A percentile compares a stretch with the other conserved stretches of the same genome.
These are phyloP conservation scores for Leptographium lundbergii DNA, from an alignment of 2,329 filamentous ascomycete species.

Conservation along the genomic window DNA sequence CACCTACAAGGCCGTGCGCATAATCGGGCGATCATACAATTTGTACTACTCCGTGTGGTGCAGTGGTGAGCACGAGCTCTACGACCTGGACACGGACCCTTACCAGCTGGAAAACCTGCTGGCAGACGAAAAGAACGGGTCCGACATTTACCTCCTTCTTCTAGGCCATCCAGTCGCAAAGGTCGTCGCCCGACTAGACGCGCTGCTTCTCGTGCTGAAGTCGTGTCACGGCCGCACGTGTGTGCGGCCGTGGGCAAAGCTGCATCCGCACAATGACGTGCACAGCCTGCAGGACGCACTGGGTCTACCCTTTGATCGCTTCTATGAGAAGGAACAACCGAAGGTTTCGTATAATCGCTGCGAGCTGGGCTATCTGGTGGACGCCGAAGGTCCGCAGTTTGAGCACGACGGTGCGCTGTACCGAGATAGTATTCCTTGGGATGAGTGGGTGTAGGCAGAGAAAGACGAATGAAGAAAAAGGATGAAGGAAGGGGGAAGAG, in stretches of 20 bases:
- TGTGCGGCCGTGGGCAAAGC: slow-evolving; percentile 39
- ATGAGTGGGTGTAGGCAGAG: slow-evolving; percentile 17
- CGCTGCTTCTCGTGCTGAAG: slow-evolving; percentile 47
- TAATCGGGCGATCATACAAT: slow-evolving; percentile 41
- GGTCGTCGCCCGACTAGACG: slow-evolving; percentile 39
- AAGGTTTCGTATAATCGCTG: slow-evolving; percentile 41
- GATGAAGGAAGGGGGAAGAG: not conserved
- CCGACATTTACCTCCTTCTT: slow-evolving; percentile 1
- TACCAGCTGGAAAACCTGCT: slow-evolving; percentile 36
- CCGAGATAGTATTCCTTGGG: slow-evolving; percentile 15
- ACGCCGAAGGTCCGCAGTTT: slow-evolving; percentile 41
- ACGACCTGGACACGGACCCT: slow-evolving; percentile 45
- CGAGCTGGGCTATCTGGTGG: slow-evolving; percentile 40
- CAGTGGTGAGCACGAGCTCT: slow-evolving; percentile 53
- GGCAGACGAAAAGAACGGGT: slow-evolving; percentile 1
- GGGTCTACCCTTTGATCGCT: slow-evolving; percentile 31
- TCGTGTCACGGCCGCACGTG: slow-evolving; percentile 43
- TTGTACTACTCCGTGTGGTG: slow-evolving; percentile 60
- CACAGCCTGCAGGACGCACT: slow-evolving; percentile 38
- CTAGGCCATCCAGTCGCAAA: slow-evolving; percentile 23
- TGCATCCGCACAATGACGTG: slow-evolving; percentile 42
- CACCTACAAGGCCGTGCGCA: slow-evolving; percentile 48
- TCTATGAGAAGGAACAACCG: slow-evolving; percentile 35
- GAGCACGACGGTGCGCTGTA: slow-evolving; percentile 17
- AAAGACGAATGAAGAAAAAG: no score